A percentile compares a stretch with the other conserved stretches of the same genome.
phyloP scores from a whole-genome alignment of 139 green algal species.

The Tetradesmus obliquus region DNA sequence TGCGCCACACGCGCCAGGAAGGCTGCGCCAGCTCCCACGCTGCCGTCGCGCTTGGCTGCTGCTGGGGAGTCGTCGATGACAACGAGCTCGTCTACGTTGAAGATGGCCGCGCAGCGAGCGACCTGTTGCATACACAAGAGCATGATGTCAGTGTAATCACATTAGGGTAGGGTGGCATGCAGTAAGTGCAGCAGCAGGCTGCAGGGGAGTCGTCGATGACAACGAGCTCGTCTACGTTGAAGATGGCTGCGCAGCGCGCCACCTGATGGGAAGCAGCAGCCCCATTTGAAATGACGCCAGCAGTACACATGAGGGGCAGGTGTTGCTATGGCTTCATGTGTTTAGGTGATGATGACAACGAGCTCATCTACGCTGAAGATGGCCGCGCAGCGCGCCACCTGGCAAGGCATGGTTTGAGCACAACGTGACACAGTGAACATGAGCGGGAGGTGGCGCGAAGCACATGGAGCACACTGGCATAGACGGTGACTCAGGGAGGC shows the following conservation, averaged over 20 bases:
- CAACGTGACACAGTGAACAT: no score
- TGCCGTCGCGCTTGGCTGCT: conserved; percentile 17
- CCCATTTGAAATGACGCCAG: no score
- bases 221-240: conserved; percentile 85
- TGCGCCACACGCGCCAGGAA: conserved; percentile 85
- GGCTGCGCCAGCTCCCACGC: conserved; percentile 63
- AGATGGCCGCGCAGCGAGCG: conserved; percentile 80
- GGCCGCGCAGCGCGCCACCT: conserved; percentile 79
- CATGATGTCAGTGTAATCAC: no score
- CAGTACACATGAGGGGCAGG: no score
- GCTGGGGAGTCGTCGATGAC: conserved; percentile 77
- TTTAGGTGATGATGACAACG: conserved; percentile 82
- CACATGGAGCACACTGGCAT: no score
- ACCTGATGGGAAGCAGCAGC: no score
- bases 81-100: conserved; percentile 88
- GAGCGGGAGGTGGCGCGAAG: no score
- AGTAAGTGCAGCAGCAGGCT: neutral
- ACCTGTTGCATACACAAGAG: conserved; percentile 58
- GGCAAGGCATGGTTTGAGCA: no score
- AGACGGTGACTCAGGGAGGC: no score
- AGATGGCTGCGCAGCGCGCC: neutral
- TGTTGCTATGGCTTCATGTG: no score
- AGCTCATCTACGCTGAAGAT: conserved; percentile 91
- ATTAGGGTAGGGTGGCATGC: neutral
- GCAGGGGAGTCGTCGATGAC: conserved; percentile 77